A percentile compares a stretch with the other conserved stretches of the same genome.
These are phyloP conservation scores for Aspergillus coremiiformis DNA, from an alignment of 495 filamentous ascomycete genomes.

Conservation along the genomic window DNA sequence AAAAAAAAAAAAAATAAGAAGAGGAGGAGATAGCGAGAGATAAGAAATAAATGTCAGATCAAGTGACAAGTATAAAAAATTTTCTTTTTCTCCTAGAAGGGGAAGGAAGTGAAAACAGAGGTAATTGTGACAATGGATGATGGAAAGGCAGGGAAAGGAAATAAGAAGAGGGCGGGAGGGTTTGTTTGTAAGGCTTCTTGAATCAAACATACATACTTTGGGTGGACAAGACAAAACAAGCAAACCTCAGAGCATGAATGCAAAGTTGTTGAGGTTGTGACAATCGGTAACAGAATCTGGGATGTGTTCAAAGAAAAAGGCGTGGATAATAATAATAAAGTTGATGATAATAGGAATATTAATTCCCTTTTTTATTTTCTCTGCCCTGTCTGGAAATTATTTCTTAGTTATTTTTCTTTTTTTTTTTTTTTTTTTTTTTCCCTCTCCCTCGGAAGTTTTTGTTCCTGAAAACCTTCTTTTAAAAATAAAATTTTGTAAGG, in stretches of 20 bases:
- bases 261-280: slow-evolving; percentile 19
- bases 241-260: slow-evolving; percentile 37
- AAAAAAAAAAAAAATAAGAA: not conserved
- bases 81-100: not conserved
- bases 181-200: not conserved
- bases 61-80: not conserved
- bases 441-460: slow-evolving; percentile 19
- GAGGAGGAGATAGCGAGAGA: not conserved
- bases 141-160: not conserved
- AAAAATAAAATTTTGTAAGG: slow-evolving; percentile 2
- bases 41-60: not conserved
- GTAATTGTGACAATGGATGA: not conserved
- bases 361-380: slow-evolving; percentile 13
- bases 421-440: slow-evolving; percentile 5
- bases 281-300: slow-evolving; percentile 20
- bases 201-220: slow-evolving; percentile 32
- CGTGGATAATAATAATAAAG: slow-evolving; percentile 5
- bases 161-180: not conserved
- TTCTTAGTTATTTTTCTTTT: slow-evolving; percentile 5
- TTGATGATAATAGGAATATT: slow-evolving; percentile 7
- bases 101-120: not conserved
- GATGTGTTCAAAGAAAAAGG: slow-evolving; percentile 10
- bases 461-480: slow-evolving; percentile 16
- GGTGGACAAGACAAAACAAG: slow-evolving; percentile 33
- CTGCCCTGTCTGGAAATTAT: slow-evolving; percentile 2